Evolutionary conservation across 2,329 filamentous ascomycete species (phyloP), one percentile per base, ranked within the genome.

Genomic region (Trichoderma arundinaceum): DNA sequence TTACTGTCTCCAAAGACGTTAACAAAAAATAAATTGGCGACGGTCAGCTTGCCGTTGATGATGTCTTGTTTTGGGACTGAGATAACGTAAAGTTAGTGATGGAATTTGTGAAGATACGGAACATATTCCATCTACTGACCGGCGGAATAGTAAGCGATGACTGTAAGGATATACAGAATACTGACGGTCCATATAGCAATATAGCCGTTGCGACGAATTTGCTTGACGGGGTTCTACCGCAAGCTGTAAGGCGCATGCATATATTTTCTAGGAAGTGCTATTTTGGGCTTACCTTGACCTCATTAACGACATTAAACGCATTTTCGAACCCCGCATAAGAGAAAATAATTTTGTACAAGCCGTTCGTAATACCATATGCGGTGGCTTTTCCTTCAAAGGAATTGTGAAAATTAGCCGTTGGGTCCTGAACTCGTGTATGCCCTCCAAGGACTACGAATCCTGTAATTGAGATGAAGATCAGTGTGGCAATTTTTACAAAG

Each of bases 391-490:
- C 78, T 0, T 70, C 67, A 53, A 80, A 80, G 2, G 74, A 72
- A 54, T 80, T 68, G 1, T 69, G 69, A 65, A 78, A 80, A 73
- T 80, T 80, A 56, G 65, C 66, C 4, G 69, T 69, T 0, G 78
- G 78, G 57, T 78, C 70, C 1, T 74, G 68, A 1, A 80, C 68
- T 39, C 69, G 68, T 0, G 70, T 64, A 17, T 77, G 69, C 17
- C 78, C 78, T 2, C 77, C 77, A 1, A 90, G 81, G 3, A 90
- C 84, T 2, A 90, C 87, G 1, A 89, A 77, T 0, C 88, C 88
- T 0, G 86, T 84, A 44, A 88, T 85, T 35, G 78, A 81, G 68
- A 88, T 84, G 69, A 90, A 88, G n/a, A 90, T 68, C 2, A 91
- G 76, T 0, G 87, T 89, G 15, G 85, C 70, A 3, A 90, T 73